A percentile compares a stretch with the other conserved stretches of the same genome.
These are phyloP conservation scores for Ophiostoma himal-ulmi DNA, from an alignment of 2,329 filamentous ascomycete species.

Conservation along the genomic window DNA sequence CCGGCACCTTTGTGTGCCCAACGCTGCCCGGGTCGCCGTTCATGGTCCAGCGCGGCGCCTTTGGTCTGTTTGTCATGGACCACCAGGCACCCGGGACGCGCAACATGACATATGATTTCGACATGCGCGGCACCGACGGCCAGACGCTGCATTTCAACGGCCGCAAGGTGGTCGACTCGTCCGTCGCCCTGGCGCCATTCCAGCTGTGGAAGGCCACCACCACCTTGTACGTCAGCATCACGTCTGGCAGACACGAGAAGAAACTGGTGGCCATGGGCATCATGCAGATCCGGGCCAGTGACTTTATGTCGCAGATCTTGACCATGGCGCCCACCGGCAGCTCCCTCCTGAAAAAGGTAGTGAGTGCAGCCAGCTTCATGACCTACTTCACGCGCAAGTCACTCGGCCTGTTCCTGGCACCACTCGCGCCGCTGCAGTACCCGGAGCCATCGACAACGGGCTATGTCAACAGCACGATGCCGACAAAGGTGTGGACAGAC, in stretches of 20 bases:
- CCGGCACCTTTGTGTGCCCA: constrained; percentile 54
- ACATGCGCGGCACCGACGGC: constrained; percentile 51
- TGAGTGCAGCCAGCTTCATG: constrained; percentile 47
- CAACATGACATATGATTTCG: constrained; percentile 57
- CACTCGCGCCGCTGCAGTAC: constrained; percentile 52
- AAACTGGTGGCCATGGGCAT: constrained; percentile 54
- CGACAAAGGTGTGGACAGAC: constrained; percentile 38
- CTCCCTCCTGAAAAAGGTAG: constrained; percentile 39
- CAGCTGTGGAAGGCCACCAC: constrained; percentile 58
- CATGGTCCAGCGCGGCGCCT: constrained; percentile 52
- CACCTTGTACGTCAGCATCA: constrained; percentile 57
- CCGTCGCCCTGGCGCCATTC: constrained; percentile 49
- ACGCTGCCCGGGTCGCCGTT: constrained; percentile 53
- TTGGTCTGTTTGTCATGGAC: constrained; percentile 52
- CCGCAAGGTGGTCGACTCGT: constrained; percentile 57
- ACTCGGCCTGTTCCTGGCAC: constrained; percentile 48
- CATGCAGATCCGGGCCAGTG: constrained; percentile 48
- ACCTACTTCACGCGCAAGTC: constrained; percentile 52
- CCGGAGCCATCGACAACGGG: constrained; percentile 43
- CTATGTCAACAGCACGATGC: constrained; percentile 48
- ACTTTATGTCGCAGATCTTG: constrained; percentile 51
- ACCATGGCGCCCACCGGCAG: constrained; percentile 49
- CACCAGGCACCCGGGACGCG: constrained; percentile 50
- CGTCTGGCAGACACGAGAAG: constrained; percentile 26
- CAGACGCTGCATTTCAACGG: constrained; percentile 53